Percentiles rank a stretch among this genome's conserved stretches.
These are phyloP conservation scores for Melastoma malabathricum DNA, from an alignment of 345 rosid species.

Conservation along the genomic window DNA sequence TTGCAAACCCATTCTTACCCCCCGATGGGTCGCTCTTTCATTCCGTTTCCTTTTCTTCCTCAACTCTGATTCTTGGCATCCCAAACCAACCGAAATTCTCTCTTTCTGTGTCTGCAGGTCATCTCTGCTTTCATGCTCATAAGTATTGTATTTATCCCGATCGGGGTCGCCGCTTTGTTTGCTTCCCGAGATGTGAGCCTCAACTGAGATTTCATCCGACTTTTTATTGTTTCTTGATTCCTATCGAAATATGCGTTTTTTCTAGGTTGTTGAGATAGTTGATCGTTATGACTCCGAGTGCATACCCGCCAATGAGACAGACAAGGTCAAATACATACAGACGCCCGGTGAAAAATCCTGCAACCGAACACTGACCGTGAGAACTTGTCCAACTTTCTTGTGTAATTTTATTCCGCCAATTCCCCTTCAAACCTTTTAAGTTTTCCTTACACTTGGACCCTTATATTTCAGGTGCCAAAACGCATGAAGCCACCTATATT, in stretches of 20 bases:
- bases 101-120: constrained; percentile 35
- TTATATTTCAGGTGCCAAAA: constrained; percentile 46
- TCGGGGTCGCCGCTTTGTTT: constrained; percentile 78
- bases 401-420: too few species aligned
- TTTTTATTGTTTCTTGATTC: too few species aligned
- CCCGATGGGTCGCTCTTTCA: constrained; percentile 56
- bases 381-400: neutral
- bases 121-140: constrained; percentile 80
- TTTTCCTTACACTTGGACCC: constrained; percentile 1
- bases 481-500: constrained; percentile 79
- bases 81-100: neutral
- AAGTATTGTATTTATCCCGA: constrained; percentile 85
- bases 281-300: constrained; percentile 67
- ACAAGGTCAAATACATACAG: constrained; percentile 59
- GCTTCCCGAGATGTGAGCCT: constrained; percentile 64
- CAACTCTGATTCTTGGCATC: neutral
- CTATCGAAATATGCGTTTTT: too few species aligned
- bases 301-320: constrained; percentile 38
- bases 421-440: neutral
- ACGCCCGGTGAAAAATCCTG: constrained; percentile 32
- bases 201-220: neutral
- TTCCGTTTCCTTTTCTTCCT: neutral
- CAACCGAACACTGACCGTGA: constrained; percentile 38
- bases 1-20: constrained; percentile 97
- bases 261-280: constrained; percentile 82